Conservation (phyloP, 208 protist genomes). For the Hexamita inflata region DNA sequence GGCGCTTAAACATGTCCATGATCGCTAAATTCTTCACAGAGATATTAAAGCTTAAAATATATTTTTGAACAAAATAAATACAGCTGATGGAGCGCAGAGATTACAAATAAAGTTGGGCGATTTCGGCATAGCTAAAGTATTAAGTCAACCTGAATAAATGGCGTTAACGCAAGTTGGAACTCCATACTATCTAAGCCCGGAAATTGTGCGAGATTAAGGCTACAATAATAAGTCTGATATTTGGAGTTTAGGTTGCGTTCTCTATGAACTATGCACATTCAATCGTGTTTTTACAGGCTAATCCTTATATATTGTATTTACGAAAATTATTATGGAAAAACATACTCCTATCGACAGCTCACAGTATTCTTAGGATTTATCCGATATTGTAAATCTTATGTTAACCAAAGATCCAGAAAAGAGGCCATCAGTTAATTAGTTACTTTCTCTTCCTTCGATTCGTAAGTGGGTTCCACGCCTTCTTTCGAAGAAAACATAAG, state of each 20-base stretch:
- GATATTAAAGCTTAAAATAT: conserved; percentile 55
- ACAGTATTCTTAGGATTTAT: no score
- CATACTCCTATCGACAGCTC: no score
- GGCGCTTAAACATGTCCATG: conserved; percentile 52
- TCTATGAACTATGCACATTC: conserved; percentile 49
- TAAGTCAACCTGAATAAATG: conserved; percentile 10
- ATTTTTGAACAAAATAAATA: conserved; percentile 49
- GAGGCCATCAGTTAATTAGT: no score
- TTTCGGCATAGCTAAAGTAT: conserved; percentile 40
- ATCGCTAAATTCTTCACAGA: conserved; percentile 53
- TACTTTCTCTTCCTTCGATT: no score
- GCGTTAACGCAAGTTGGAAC: conserved; percentile 49
- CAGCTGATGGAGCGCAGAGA: no score
- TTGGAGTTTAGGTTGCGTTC: conserved; percentile 20
- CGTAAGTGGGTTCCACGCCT: no score
- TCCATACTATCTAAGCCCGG: conserved; percentile 69
- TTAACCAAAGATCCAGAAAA: no score
- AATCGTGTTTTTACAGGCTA: conserved; percentile 67
- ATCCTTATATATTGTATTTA: no score
- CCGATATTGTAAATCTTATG: no score
- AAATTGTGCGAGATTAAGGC: conserved; percentile 65
- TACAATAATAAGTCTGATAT: conserved; percentile 61
- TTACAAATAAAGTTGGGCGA: conserved; percentile 36
- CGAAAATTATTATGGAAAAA: no score
- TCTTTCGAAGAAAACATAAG: no score